These are phyloP conservation scores for Tolypocladium pustulatum DNA, from an alignment of 2,329 filamentous ascomycete genomes.

Conservation along the genomic window DNA sequence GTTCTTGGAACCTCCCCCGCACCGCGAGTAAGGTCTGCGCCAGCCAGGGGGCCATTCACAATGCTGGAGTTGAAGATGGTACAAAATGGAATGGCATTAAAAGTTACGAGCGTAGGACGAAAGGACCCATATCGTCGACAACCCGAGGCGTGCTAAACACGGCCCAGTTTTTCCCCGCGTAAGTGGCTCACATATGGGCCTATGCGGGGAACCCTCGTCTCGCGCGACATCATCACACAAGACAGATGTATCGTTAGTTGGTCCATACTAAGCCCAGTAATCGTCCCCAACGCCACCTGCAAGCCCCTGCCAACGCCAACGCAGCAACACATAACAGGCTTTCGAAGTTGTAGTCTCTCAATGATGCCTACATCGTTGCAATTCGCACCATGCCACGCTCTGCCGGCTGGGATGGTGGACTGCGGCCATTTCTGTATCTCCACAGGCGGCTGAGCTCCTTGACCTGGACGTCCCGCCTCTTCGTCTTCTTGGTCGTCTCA, in stretches of 20 bases:
- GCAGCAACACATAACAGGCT: not conserved
- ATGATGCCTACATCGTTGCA: slow-evolving; percentile 23
- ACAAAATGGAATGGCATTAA: too few relatives aligned
- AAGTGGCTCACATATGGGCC: not conserved
- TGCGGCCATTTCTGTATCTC: slow-evolving; percentile 50
- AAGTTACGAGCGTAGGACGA: too few relatives aligned
- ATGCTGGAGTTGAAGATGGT: too few relatives aligned
- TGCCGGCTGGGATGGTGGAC: slow-evolving; percentile 28
- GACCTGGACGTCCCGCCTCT: slow-evolving; percentile 33
- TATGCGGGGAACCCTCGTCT: not conserved
- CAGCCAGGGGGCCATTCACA: too few relatives aligned
- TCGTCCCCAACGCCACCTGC: not conserved
- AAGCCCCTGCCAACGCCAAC: not conserved
- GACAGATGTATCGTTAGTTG: not conserved
- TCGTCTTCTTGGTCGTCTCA: slow-evolving; percentile 13
- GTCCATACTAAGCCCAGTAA: too few relatives aligned
- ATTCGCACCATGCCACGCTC: slow-evolving; percentile 27
- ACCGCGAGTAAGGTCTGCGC: too few relatives aligned
- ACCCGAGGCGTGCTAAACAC: too few relatives aligned
- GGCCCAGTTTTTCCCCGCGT: too few relatives aligned
- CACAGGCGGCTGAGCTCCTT: slow-evolving; percentile 52
- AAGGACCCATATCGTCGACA: too few relatives aligned
- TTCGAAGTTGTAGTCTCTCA: not conserved
- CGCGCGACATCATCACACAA: not conserved
- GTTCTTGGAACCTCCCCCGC: too few relatives aligned